These are phyloP conservation scores for Xylariaceae sp. DNA, from an alignment of 2,329 filamentous ascomycete genomes.

Conservation along the genomic window DNA sequence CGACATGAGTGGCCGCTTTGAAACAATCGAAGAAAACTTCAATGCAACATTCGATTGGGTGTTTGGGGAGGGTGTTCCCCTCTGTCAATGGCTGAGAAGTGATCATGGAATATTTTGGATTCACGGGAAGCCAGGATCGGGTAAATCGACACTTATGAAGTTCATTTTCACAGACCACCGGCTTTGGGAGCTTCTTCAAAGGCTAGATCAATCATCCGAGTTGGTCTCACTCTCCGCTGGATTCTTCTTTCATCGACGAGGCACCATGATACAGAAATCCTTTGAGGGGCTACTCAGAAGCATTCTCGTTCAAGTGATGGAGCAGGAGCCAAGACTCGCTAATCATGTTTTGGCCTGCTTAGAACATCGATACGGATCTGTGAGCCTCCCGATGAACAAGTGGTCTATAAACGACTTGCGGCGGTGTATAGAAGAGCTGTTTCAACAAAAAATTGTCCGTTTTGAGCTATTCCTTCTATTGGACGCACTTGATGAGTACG, in stretches of 20 bases:
- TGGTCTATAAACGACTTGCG: no score
- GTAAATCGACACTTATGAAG: conserved; percentile 20
- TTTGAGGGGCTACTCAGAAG: conserved; percentile 16
- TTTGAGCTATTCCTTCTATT: conserved; percentile 10
- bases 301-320: conserved; percentile 10
- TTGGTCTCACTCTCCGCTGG: conserved; percentile 4
- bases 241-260: conserved; percentile 16
- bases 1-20: neutral
- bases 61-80: conserved; percentile 3
- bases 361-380: no score
- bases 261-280: conserved; percentile 10
- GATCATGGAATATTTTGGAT: conserved; percentile 15
- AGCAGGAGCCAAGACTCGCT: neutral
- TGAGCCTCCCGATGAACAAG: no score
- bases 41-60: conserved; percentile 13
- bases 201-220: neutral
- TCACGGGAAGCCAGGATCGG: conserved; percentile 15
- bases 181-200: conserved; percentile 9
- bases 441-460: conserved; percentile 3
- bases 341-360: neutral
- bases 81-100: conserved; percentile 8
- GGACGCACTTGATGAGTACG: conserved; percentile 14
- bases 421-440: neutral
- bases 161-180: conserved; percentile 10
- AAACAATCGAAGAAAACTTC: conserved; percentile 10